Evolutionary conservation across 1,284 basidiomycete genomes (phyloP).

Genomic region (Sporisorium scitamineum): DNA sequence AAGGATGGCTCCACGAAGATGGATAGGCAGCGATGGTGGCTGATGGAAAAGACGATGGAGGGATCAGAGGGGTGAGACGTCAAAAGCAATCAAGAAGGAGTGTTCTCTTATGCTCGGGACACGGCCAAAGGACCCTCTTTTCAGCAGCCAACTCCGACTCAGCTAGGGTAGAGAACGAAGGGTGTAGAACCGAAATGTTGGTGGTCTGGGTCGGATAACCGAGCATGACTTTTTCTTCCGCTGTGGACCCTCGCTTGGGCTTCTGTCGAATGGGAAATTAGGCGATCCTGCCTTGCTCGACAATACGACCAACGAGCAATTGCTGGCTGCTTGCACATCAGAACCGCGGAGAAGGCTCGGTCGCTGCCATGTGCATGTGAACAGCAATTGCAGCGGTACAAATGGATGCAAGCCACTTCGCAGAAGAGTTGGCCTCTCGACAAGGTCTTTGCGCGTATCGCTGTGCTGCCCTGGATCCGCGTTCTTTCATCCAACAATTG

Average conservation of each 20-base stretch:
- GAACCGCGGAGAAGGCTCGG: neutral
- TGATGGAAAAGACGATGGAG: neutral
- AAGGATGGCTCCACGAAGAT: neutral
- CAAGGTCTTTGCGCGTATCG: neutral
- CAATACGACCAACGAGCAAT: no score
- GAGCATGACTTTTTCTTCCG: neutral
- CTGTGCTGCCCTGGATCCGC: neutral
- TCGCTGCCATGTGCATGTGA: neutral
- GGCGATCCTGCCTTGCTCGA: neutral
- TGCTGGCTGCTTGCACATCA: neutral
- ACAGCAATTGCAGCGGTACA: neutral
- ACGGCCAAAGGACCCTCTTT: constrained; percentile 1
- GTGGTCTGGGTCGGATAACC: neutral
- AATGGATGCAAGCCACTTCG: neutral
- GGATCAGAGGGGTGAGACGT: neutral
- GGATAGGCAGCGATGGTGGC: neutral
- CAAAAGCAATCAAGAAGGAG: neutral
- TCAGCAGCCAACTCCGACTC: neutral
- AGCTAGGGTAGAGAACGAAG: neutral
- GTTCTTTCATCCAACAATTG: neutral
- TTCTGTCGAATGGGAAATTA: neutral
- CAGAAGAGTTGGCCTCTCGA: neutral
- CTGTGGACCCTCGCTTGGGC: neutral
- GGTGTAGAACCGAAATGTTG: neutral
- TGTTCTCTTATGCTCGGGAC: neutral